Percentiles rank a stretch among this genome's conserved stretches.
Conservation (phyloP, 371 early-diverging fungal genomes). For the Hamiltosporidium tvaerminnensis region DNA sequence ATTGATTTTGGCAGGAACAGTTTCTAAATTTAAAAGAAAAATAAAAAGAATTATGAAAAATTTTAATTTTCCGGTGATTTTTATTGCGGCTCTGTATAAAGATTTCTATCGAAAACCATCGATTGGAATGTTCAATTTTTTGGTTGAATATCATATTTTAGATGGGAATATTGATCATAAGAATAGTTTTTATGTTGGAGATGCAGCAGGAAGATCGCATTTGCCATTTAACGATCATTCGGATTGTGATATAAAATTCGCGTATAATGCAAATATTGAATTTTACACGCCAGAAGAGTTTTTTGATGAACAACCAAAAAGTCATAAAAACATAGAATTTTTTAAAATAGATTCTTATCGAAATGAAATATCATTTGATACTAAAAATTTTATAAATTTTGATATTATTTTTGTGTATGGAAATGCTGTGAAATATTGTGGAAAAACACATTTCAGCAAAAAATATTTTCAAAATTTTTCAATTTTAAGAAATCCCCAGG, state of each 20-base stretch:
- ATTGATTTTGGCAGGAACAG: neutral
- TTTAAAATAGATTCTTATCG: neutral
- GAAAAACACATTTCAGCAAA: conserved; percentile 15
- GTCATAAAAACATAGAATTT: neutral
- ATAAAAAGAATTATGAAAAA: conserved; percentile 1
- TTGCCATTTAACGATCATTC: neutral
- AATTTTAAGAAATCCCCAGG: neutral
- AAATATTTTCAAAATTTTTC: conserved; percentile 12
- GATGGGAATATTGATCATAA: neutral
- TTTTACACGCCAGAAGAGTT: conserved; percentile 25
- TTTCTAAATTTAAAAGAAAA: conserved; percentile 12
- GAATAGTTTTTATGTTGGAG: conserved; percentile 21
- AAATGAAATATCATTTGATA: neutral
- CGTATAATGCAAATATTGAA: conserved; percentile 20
- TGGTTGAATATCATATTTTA: conserved; percentile 1
- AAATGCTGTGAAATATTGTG: conserved; percentile 25
- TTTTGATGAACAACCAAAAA: conserved; percentile 4
- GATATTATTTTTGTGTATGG: conserved; percentile 13
- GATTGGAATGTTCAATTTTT: conserved; percentile 15
- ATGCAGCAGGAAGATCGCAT: conserved; percentile 10
- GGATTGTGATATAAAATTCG: conserved; percentile 24
- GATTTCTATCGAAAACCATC: conserved; percentile 23
- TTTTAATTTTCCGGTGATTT: conserved; percentile 15
- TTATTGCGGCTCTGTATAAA: conserved; percentile 9
- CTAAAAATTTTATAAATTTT: neutral